These are phyloP conservation scores for Pharnaceum exiguum DNA, from an alignment of 148 eudicot species.

Conservation along the genomic window DNA sequence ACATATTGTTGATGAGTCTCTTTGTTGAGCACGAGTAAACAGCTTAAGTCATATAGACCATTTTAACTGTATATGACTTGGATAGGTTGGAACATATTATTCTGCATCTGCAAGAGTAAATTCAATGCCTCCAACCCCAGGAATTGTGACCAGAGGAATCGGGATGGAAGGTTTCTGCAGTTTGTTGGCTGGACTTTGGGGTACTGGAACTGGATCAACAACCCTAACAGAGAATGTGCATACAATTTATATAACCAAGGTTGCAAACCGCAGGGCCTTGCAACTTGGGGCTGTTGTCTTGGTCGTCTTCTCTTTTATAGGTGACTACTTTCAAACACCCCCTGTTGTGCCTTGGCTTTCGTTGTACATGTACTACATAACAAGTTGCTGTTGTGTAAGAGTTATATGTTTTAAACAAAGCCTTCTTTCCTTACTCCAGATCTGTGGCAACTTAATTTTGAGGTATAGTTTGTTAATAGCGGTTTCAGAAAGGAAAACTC, in stretches of 20 bases:
- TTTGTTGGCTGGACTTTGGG: slow-evolving; percentile 92
- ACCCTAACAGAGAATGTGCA: slow-evolving; percentile 83
- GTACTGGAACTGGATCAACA: slow-evolving; percentile 85
- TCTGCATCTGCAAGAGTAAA: slow-evolving; percentile 55
- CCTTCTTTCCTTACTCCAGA: background rate
- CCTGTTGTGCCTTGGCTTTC: too few species aligned
- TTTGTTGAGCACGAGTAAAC: background rate
- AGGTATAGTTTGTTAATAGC: too few species aligned
- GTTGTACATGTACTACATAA: too few species aligned
- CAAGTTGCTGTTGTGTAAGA: too few species aligned
- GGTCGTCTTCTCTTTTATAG: slow-evolving; percentile 70
- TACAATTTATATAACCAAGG: slow-evolving; percentile 70
- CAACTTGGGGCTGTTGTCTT: slow-evolving; percentile 73
- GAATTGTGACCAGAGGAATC: slow-evolving; percentile 79
- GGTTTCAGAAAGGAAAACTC: too few species aligned
- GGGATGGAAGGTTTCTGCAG: slow-evolving; percentile 96
- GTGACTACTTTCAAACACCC: slow-evolving; percentile 21
- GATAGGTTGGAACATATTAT: slow-evolving; percentile 83
- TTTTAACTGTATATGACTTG: background rate
- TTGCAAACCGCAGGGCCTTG: slow-evolving; percentile 68
- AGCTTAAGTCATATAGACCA: background rate
- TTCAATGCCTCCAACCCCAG: slow-evolving; percentile 76
- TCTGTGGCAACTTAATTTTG: too few species aligned
- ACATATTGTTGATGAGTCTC: background rate
- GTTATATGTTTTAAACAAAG: too few species aligned